phyloP scores from a whole-genome alignment of 345 rosid genomes.

The Citrus medica region DNA sequence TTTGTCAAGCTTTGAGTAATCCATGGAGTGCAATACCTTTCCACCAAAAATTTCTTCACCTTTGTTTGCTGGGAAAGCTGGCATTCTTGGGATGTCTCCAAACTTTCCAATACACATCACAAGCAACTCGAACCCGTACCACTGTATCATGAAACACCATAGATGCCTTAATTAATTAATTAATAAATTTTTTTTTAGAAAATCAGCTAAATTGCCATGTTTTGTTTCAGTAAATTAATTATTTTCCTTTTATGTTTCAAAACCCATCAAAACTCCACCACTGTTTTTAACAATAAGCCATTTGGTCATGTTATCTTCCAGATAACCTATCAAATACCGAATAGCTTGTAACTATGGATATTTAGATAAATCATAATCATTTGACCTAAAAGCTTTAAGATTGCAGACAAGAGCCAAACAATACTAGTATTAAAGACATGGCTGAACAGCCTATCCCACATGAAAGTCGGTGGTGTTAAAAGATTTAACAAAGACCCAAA shows the following conservation, averaged over 20 bases:
- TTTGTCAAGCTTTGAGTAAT: conserved; percentile 40
- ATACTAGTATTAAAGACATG: neutral
- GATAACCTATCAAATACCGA: no score
- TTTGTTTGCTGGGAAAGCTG: conserved; percentile 32
- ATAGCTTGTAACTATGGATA: no score
- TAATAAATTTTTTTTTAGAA: neutral
- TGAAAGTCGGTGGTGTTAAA: neutral
- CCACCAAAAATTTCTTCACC: conserved; percentile 42
- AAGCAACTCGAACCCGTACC: conserved; percentile 44
- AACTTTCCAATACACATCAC: conserved; percentile 53
- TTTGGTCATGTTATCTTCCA: no score
- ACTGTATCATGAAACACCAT: conserved; percentile 10
- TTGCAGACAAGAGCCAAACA: neutral
- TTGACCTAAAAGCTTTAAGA: neutral
- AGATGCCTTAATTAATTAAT: neutral
- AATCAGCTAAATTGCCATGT: no score
- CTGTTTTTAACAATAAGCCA: no score
- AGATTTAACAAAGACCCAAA: neutral
- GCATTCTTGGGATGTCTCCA: conserved; percentile 46
- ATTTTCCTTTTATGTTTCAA: no score
- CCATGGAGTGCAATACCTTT: conserved; percentile 48
- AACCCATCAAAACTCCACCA: no score
- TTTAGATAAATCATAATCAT: neutral
- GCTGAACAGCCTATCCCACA: neutral
- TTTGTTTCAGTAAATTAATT: no score